Percentiles rank a stretch among this genome's conserved stretches.
These are phyloP conservation scores for Mortierella sp. DNA, from an alignment of 371 early-diverging fungal genomes.

Conservation along the genomic window DNA sequence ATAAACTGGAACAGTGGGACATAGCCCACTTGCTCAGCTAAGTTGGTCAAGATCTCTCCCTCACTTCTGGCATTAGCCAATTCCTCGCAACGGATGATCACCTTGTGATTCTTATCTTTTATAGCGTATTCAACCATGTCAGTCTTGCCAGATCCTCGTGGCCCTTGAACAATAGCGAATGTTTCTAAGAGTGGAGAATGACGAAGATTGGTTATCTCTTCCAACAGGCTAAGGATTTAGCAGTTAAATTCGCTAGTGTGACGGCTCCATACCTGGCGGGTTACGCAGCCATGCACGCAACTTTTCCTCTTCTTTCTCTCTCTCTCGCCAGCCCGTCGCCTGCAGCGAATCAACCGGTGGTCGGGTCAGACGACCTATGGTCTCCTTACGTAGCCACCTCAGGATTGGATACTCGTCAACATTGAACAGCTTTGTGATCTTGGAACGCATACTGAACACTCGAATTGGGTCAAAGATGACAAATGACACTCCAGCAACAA, in stretches of 20 bases:
- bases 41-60: constrained; percentile 70
- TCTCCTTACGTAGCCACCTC: constrained; percentile 75
- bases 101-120: constrained; percentile 67
- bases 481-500: constrained; percentile 83
- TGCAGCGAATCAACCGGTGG: constrained; percentile 29
- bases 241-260: neutral
- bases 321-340: constrained; percentile 70
- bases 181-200: constrained; percentile 58
- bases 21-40: constrained; percentile 85
- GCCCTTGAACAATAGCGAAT: constrained; percentile 71
- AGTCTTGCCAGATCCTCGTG: constrained; percentile 73
- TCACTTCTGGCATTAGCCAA: constrained; percentile 81
- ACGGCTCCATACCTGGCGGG: constrained; percentile 67
- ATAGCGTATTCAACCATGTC: constrained; percentile 68
- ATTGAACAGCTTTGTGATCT: constrained; percentile 83
- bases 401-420: constrained; percentile 71
- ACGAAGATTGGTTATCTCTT: neutral
- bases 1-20: constrained; percentile 87
- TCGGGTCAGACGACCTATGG: constrained; percentile 65
- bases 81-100: constrained; percentile 85
- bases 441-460: constrained; percentile 86
- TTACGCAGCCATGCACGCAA: constrained; percentile 74
- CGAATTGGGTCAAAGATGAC: constrained; percentile 94
- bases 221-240: neutral
- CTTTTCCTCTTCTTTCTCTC: constrained; percentile 69